Evolutionary conservation across 1,284 basidiomycete species (phyloP), one percentile per base, ranked within the genome.

Genomic region (Rhizopogon parksii): DNA sequence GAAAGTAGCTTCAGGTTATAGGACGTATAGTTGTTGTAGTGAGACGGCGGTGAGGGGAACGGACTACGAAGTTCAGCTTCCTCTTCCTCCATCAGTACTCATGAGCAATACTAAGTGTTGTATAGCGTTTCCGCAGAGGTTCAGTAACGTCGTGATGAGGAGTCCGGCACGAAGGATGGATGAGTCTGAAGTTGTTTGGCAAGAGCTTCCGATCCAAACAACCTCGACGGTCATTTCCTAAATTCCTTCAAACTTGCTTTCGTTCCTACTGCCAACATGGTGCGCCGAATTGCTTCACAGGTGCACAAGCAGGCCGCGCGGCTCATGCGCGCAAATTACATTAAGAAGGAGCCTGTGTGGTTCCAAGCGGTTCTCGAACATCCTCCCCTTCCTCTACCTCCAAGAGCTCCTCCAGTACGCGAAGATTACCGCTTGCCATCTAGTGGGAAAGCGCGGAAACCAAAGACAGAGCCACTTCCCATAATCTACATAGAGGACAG

Each of bases 251-350:
- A 19, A 38, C n/a, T 9, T 39, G 21, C 46, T 17, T 14, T 14
- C 8, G 4, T 43, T 14, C 40, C 30, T 17, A 35, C 25, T 5
- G 27, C 47, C 19, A 46, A 40, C n/a, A 93, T 94, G 88, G 85
- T 85, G 42, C 85, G 94, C 56, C 78, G 89, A 56, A 79, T 95
- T 61, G 85, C 94, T 32, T 81, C 80, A 51, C 91, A 95, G 68
- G 92, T 97, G 14, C 91, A 95, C 68, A 82, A 90, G 67, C 85
- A 90, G 54, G 85, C 91, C 46, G 85, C 89, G 40, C 87, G 95
- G 52, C 77, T 97, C 48, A 77, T 95, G 65, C 80, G 83, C 47
- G 81, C 82, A 43, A 75, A 81, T 47, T 82, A 83, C 60, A 70
- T 94, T 53, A 76, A 79, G 59, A 65, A 74, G 19, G 82, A 86